Percentiles rank a stretch among this genome's conserved stretches.
phyloP scores from a whole-genome alignment of 371 early-diverging fungal genomes.

The Lichtheimia ornata region DNA sequence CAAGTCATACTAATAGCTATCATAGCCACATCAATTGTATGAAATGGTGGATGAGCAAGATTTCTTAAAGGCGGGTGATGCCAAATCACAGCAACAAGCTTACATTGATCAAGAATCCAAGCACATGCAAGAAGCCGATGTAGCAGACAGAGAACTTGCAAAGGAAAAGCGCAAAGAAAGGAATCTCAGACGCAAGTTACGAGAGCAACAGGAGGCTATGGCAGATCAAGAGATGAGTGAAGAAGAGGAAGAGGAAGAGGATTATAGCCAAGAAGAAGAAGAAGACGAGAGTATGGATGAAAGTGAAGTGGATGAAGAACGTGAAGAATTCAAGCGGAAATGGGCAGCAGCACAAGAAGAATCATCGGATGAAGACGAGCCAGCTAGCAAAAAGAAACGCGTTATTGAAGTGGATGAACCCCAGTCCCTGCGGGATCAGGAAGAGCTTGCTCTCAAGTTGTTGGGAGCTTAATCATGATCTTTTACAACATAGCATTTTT shows the following conservation, averaged over 20 bases:
- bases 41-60: slow-evolving; percentile 78
- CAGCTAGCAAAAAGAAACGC: slow-evolving; percentile 49
- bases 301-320: slow-evolving; percentile 19
- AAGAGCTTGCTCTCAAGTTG: slow-evolving; percentile 60
- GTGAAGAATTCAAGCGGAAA: slow-evolving; percentile 28
- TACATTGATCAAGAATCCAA: slow-evolving; percentile 66
- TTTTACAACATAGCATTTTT: background rate
- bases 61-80: slow-evolving; percentile 76
- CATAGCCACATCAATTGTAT: slow-evolving; percentile 67
- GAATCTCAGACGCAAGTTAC: slow-evolving; percentile 65
- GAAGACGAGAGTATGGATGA: slow-evolving; percentile 12
- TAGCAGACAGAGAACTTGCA: slow-evolving; percentile 67
- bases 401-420: slow-evolving; percentile 66
- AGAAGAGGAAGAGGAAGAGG: slow-evolving; percentile 25
- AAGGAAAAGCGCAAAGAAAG: slow-evolving; percentile 77
- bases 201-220: slow-evolving; percentile 43
- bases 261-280: slow-evolving; percentile 4
- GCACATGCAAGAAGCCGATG: slow-evolving; percentile 74
- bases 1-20: background rate
- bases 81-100: slow-evolving; percentile 60
- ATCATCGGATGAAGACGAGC: slow-evolving; percentile 42
- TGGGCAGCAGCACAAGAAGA: slow-evolving; percentile 37
- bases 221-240: slow-evolving; percentile 23
- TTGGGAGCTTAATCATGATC: slow-evolving; percentile 25
- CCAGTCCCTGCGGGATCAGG: slow-evolving; percentile 66